phyloP scores from a whole-genome alignment of 768 basidiomycete genomes.

The Lactarius evosmus region DNA sequence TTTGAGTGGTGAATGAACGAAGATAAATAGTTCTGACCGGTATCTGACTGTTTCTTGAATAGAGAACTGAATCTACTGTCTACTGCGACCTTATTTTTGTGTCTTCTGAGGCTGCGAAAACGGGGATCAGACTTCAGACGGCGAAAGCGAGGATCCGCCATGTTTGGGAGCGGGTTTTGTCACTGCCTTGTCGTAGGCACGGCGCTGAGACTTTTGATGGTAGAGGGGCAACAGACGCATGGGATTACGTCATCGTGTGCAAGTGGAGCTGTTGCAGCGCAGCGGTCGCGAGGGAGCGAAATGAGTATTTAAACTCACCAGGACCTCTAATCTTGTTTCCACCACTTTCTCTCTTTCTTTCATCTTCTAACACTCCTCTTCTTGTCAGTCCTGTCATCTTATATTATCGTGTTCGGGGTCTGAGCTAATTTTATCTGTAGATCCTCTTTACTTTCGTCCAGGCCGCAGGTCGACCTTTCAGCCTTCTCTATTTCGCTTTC shows the following conservation, averaged over 20 bases:
- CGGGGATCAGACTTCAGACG: constrained; percentile 88
- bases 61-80: constrained; percentile 90
- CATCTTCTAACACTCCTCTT: background rate
- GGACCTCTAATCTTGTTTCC: constrained; percentile 28
- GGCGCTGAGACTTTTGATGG: background rate
- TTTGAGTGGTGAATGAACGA: background rate
- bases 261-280: no score
- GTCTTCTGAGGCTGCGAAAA: constrained; percentile 81
- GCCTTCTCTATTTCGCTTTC: constrained; percentile 28
- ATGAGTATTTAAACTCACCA: background rate
- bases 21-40: constrained; percentile 30
- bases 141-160: constrained; percentile 87
- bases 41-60: constrained; percentile 43
- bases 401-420: background rate
- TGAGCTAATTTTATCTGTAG: constrained; percentile 19
- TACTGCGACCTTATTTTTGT: constrained; percentile 76
- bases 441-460: constrained; percentile 23
- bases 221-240: background rate
- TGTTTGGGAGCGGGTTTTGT: constrained; percentile 31
- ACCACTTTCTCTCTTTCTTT: background rate
- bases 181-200: no score
- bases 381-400: background rate
- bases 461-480: constrained; percentile 39
- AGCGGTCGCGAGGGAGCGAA: constrained; percentile 7
- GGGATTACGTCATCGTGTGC: background rate